Percentiles rank a stretch among this genome's conserved stretches.
Evolutionary conservation across 805 yeast genomes (phyloP).

Genomic region (Nakazawaea anatomiae): DNA sequence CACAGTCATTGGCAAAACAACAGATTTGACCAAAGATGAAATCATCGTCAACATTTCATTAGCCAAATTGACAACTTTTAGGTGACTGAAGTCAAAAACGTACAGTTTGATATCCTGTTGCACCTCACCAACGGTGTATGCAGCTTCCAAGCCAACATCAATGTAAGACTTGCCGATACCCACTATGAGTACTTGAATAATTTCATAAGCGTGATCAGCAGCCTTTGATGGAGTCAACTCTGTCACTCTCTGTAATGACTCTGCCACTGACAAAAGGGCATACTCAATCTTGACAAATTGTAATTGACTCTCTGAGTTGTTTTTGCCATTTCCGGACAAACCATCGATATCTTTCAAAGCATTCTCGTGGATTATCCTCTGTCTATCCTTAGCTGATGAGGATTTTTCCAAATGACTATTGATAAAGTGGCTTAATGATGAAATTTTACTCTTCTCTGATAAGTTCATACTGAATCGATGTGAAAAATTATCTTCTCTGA

Average conservation of each 20-base stretch:
- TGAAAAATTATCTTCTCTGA: slow-evolving; percentile 18
- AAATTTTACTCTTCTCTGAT: slow-evolving; percentile 37
- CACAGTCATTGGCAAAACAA: slow-evolving; percentile 68
- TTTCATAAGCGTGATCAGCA: slow-evolving; percentile 55
- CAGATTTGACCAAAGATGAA: slow-evolving; percentile 67
- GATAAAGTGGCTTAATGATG: slow-evolving; percentile 53
- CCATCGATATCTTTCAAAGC: slow-evolving; percentile 13
- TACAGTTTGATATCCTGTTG: slow-evolving; percentile 20
- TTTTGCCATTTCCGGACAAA: neutral
- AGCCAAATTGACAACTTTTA: slow-evolving; percentile 44
- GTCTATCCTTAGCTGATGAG: slow-evolving; percentile 25
- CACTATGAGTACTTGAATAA: slow-evolving; percentile 59
- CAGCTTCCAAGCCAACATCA: slow-evolving; percentile 67
- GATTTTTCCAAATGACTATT: slow-evolving; percentile 43
- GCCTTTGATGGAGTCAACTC: slow-evolving; percentile 64
- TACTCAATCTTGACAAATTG: slow-evolving; percentile 49
- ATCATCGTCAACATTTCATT: slow-evolving; percentile 59
- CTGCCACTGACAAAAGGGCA: slow-evolving; percentile 66
- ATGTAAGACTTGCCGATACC: slow-evolving; percentile 73
- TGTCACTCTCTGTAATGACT: slow-evolving; percentile 68
- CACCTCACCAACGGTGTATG: slow-evolving; percentile 34
- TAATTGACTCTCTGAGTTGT: slow-evolving; percentile 16
- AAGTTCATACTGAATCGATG: slow-evolving; percentile 15
- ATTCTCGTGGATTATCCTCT: slow-evolving; percentile 14
- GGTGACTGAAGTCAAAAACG: slow-evolving; percentile 37